Base-by-base conservation (phyloP, 2,329 filamentous ascomycete genomes). In the Talaromyces amestolkiae region DNA sequence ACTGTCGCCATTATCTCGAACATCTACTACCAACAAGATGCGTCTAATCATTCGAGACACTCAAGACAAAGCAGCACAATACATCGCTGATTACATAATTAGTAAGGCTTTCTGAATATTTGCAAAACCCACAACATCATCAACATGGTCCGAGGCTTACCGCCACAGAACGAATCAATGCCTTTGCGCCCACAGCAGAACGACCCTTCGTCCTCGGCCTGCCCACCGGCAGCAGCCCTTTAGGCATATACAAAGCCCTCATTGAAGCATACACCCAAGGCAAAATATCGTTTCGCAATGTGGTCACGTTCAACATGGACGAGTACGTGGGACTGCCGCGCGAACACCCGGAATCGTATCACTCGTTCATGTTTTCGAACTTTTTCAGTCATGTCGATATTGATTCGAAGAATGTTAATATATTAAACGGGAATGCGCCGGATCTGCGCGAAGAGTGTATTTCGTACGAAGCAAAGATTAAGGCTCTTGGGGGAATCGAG, bases 291-390 rank as follows among this genome's bases (percentile, higher is more conserved):
- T 93, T 93, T 75, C 85, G 88, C 72, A 85, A 92, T 87, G 89
- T 93, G 71, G 84, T 92, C 74, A 93, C 90, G 43, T 93, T 93
- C 83, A 92, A 92, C 78, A 92, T 92, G 90, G 90, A 93, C 77
- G 90, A 93, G 78, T 92, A 93, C 72, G 89, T 92, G 69, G 89
- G 88, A 66, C 86, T 93, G 68, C 87, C 89, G n/a, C 85, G 88
- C 72, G 88, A 91, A 70, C 89, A 93, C 73, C 86, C 89, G 13
- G 87, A 92, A 76, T 90, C 87, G 72, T 93, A 93, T 78, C 90
- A 93, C 79, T 89, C 87, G 63, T 93, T 92, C 81, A 93, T 93
- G 90, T 93, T 91, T 85, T 89, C 89, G 77, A 84, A 92, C 79
- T 91, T 93, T 83, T 92, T 93, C 81, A 89, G 87, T 53, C 89